A percentile compares a stretch with the other conserved stretches of the same genome.
Evolutionary conservation across 2,329 filamentous ascomycete genomes (phyloP).

Genomic region (Metarhizium anisopliae): DNA sequence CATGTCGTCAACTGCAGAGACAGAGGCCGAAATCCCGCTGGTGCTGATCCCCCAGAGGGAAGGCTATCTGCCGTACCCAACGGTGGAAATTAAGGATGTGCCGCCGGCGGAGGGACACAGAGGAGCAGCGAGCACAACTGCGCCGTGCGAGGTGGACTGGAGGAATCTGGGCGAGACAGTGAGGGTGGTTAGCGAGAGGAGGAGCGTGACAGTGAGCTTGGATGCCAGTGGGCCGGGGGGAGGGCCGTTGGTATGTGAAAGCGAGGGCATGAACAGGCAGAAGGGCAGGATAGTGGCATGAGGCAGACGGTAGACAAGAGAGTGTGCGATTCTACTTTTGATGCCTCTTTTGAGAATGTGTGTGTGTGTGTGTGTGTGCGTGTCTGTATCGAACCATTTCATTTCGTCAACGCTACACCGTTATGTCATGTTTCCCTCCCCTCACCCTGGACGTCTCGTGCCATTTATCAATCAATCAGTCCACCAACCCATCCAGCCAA

Average conservation of each 20-base stretch:
- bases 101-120: slow-evolving; percentile 18
- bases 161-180: slow-evolving; percentile 70
- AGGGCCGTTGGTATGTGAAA: slow-evolving; percentile 58
- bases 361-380: too few species aligned
- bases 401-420: too few species aligned
- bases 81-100: slow-evolving; percentile 66
- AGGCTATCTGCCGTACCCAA: slow-evolving; percentile 70
- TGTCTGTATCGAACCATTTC: too few species aligned
- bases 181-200: slow-evolving; percentile 61
- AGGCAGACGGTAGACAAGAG: not conserved
- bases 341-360: too few species aligned
- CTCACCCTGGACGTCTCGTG: too few species aligned
- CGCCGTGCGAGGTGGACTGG: slow-evolving; percentile 68
- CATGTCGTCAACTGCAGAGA: slow-evolving; percentile 36
- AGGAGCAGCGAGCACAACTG: slow-evolving; percentile 11
- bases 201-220: slow-evolving; percentile 63
- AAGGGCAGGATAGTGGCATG: slow-evolving; percentile 28
- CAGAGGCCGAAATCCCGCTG: slow-evolving; percentile 54
- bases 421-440: too few species aligned
- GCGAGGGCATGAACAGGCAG: slow-evolving; percentile 30
- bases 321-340: too few species aligned
- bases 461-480: too few species aligned
- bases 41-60: slow-evolving; percentile 72
- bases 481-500: too few species aligned
- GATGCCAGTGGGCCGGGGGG: slow-evolving; percentile 58